A percentile compares a stretch with the other conserved stretches of the same genome.
phyloP scores from a whole-genome alignment of 495 filamentous ascomycete genomes.

The Aeminium ludgeri region DNA sequence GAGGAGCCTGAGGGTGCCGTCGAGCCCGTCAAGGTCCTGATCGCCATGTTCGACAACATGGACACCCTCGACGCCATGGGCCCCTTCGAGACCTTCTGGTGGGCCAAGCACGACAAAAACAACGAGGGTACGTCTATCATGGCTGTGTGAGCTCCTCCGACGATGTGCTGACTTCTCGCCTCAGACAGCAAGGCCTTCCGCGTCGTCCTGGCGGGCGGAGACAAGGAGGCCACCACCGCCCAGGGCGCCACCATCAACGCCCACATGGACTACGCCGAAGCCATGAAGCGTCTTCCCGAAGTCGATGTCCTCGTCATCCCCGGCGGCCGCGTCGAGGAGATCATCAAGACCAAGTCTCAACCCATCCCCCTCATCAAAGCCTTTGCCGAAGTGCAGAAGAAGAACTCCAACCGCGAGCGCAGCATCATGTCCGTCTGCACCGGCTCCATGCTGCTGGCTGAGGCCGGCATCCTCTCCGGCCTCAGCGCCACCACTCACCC shows the following conservation, averaged over 20 bases:
- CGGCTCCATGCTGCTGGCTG: conserved; percentile 53
- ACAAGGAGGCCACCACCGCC: conserved; percentile 22
- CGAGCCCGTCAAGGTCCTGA: conserved; percentile 35
- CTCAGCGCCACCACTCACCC: conserved; percentile 41
- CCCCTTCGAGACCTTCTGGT: conserved; percentile 45
- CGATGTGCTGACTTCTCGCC: conserved; percentile 2
- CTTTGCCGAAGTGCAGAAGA: conserved; percentile 49
- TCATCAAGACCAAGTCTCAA: conserved; percentile 42
- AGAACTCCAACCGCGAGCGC: conserved; percentile 51
- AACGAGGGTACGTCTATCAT: conserved; percentile 34
- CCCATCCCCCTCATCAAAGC: conserved; percentile 47
- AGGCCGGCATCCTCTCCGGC: conserved; percentile 53
- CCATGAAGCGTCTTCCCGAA: conserved; percentile 43
- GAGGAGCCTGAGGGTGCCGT: conserved; percentile 19
- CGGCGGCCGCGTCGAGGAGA: conserved; percentile 35
- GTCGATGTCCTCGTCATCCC: conserved; percentile 58
- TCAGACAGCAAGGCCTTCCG: conserved; percentile 31
- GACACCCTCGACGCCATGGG: conserved; percentile 49
- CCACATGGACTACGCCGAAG: conserved; percentile 40
- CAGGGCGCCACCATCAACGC: conserved; percentile 31
- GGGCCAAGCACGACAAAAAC: conserved; percentile 41
- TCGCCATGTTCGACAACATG: conserved; percentile 31
- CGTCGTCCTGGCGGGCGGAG: conserved; percentile 24
- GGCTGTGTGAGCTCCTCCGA: background rate
- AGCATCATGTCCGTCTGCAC: conserved; percentile 63